Conservation (phyloP, 129 eudicot species). For the Arctium minus region DNA sequence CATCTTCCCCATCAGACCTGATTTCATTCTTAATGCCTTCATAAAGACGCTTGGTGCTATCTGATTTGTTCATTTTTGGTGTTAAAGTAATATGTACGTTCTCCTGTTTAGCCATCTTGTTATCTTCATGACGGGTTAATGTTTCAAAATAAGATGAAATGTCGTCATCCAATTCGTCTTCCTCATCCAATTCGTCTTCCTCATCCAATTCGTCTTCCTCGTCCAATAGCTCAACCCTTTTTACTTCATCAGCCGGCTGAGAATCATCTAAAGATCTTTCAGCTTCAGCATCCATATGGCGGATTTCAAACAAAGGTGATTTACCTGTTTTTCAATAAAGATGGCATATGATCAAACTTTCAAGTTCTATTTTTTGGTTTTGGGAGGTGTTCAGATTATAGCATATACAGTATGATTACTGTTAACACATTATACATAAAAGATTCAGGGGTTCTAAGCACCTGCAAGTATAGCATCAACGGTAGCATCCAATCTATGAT, state of each 20-base stretch:
- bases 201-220: slow-evolving; percentile 11
- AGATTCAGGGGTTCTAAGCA: slow-evolving; percentile 15
- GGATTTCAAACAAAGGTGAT: slow-evolving; percentile 62
- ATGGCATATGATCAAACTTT: background rate
- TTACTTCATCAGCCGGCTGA: slow-evolving; percentile 25
- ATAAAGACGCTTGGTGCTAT: slow-evolving; percentile 23
- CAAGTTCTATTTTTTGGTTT: background rate
- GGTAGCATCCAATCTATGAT: slow-evolving; percentile 90
- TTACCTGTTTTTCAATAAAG: slow-evolving; percentile 37
- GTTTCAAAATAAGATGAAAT: slow-evolving; percentile 22
- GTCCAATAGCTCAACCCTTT: slow-evolving; percentile 17
- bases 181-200: slow-evolving; percentile 25
- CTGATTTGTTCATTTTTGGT: slow-evolving; percentile 32
- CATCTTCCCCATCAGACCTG: slow-evolving; percentile 41
- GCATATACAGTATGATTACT: background rate
- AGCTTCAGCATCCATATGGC: slow-evolving; percentile 58
- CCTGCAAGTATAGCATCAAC: slow-evolving; percentile 97
- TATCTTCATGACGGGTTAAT: slow-evolving; percentile 8
- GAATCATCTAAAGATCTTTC: slow-evolving; percentile 29
- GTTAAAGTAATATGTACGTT: slow-evolving; percentile 23
- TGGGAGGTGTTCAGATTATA: too few species aligned
- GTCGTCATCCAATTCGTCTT: slow-evolving; percentile 24
- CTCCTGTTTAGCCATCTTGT: slow-evolving; percentile 21
- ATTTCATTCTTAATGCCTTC: slow-evolving; percentile 22
- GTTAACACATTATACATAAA: background rate